Evolutionary conservation across 2,329 filamentous ascomycete genomes (phyloP).

Genomic region (Thielaviopsis euricoi): DNA sequence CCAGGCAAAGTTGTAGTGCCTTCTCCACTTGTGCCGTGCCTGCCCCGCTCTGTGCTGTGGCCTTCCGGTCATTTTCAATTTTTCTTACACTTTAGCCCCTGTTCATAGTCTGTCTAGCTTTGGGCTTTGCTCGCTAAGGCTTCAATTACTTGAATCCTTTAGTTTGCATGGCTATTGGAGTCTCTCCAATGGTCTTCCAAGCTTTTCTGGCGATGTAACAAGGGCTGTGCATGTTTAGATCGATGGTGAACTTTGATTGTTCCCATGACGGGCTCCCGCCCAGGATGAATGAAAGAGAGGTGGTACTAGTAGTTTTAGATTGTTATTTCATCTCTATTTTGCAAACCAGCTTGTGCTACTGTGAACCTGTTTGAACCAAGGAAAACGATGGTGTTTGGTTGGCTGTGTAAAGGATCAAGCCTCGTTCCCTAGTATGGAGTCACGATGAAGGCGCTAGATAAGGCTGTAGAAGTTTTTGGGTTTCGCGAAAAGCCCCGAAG

Average conservation of each 20-base stretch:
- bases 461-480: background rate
- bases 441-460: too few species aligned
- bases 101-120: background rate
- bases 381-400: too few species aligned
- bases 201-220: background rate
- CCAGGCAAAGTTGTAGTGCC: too few species aligned
- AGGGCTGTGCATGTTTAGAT: background rate
- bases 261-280: background rate
- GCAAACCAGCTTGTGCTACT: background rate
- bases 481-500: background rate
- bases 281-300: background rate
- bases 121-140: background rate
- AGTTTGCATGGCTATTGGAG: background rate
- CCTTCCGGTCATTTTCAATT: background rate
- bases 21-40: background rate
- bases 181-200: background rate
- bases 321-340: background rate
- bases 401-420: too few species aligned
- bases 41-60: too few species aligned
- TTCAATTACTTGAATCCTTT: background rate
- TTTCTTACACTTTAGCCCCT: background rate
- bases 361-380: too few species aligned
- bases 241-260: background rate
- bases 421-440: too few species aligned
- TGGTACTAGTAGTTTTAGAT: background rate